Evolutionary conservation across 2,329 filamentous ascomycete genomes (phyloP), one percentile per base, ranked within the genome.

Genomic region (Phialophora tarda): DNA sequence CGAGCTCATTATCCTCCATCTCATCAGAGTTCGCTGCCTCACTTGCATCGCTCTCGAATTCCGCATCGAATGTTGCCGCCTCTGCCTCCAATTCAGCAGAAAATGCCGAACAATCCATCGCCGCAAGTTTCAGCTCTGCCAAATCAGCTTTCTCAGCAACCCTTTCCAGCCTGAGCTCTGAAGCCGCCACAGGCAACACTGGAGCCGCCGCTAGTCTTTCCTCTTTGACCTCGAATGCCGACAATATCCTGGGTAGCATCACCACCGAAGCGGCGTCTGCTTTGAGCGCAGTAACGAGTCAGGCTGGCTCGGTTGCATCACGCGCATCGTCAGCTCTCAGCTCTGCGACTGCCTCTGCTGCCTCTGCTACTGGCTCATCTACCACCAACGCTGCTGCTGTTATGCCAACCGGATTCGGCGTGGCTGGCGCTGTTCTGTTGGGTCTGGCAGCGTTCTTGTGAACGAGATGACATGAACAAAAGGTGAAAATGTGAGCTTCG

Each of bases 391-490:
- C 59, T n/a, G 69, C 66, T 57, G 55, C 58, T 47, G 66, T 65
- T 48, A 23, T 67, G 28, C 64, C 69, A 32, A 69, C 66, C 34
- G 64, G 59, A 2, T 61, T 63, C 28, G 67, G 69, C 50, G 44
- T 53, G 48, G 68, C 54, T 44, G 68, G 68, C 34, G 65, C 61
- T 57, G 68, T 62, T 26, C 50, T 70, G 30, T 51, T 70, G 56
- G 68, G 68, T 54, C 63, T 70, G 24, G 68, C 68, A 34, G 68
- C 65, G 11, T 64, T 70, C 24, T 59, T 70, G 68, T 70, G 57
- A 63, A 26, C 28, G 10, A 48, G 41, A 26, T 30, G 28, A n/a
- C 23, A 47, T n/a, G 7, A 47, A 23, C 24, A 7, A 51, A 38
- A 12, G 11, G 7, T 21, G 30, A 41, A n/a, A 28, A 53, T 14